These are phyloP conservation scores for Lachnellula subtilissima DNA, from an alignment of 2,329 filamentous ascomycete genomes.

Conservation along the genomic window DNA sequence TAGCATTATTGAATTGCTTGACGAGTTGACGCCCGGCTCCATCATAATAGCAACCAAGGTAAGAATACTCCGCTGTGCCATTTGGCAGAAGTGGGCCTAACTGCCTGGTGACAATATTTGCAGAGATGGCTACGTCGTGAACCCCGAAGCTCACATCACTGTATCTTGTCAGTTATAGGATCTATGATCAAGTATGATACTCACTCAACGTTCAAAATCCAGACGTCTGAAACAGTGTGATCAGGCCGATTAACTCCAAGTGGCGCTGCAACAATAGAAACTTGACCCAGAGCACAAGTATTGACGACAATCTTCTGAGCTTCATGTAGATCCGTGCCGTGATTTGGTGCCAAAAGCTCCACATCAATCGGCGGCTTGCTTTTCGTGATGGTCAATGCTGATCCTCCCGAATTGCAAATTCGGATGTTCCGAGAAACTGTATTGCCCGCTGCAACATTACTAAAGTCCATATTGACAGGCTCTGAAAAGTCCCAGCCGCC, in stretches of 20 bases:
- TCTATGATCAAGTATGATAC: not conserved
- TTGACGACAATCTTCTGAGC: constrained; percentile 32
- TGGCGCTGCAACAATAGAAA: constrained; percentile 31
- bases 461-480: constrained; percentile 30
- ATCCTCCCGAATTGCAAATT: constrained; percentile 36
- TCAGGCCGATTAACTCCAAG: constrained; percentile 30
- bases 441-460: constrained; percentile 30
- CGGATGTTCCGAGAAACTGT: constrained; percentile 30
- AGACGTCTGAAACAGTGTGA: constrained; percentile 30
- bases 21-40: constrained; percentile 33
- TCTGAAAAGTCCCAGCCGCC: constrained; percentile 32
- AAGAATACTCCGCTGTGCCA: constrained; percentile 31
- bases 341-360: constrained; percentile 33
- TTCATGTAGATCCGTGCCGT: constrained; percentile 32
- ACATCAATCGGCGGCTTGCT: constrained; percentile 34
- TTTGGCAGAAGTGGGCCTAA: constrained; percentile 35
- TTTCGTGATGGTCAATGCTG: constrained; percentile 35
- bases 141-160: constrained; percentile 37
- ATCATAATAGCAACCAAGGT: constrained; percentile 39
- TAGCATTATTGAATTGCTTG: constrained; percentile 27
- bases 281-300: constrained; percentile 29
- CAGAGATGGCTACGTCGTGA: constrained; percentile 33
- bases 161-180: not conserved
- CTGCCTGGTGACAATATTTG: constrained; percentile 32
- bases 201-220: constrained; percentile 38